These are phyloP conservation scores for Entomortierella chlamydospora DNA, from an alignment of 192 early-diverging fungal species.

Conservation along the genomic window DNA sequence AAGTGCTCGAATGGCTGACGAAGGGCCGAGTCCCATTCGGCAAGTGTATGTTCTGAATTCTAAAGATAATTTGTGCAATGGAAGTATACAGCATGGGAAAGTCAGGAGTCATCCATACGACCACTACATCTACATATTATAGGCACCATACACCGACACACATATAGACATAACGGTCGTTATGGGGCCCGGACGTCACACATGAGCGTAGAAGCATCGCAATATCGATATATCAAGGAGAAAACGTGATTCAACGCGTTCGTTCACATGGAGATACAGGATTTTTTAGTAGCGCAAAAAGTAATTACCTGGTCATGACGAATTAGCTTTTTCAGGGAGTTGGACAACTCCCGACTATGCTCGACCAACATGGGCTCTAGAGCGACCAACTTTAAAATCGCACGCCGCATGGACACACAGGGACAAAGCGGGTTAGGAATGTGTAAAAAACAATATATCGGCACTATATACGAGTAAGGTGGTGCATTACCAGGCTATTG, in stretches of 20 bases:
- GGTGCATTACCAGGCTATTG: slow-evolving; percentile 28
- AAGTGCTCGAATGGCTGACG: slow-evolving; percentile 45
- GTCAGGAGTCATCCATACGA: background rate
- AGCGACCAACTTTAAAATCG: slow-evolving; percentile 23
- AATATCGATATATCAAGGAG: no score
- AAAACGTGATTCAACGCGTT: no score
- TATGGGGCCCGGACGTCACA: no score
- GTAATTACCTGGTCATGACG: slow-evolving; percentile 43
- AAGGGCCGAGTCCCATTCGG: slow-evolving; percentile 44
- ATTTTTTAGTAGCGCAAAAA: no score
- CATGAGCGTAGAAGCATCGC: no score
- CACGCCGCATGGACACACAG: no score
- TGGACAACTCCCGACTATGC: slow-evolving; percentile 29
- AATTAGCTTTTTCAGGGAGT: slow-evolving; percentile 40
- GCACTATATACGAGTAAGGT: background rate
- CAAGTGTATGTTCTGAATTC: slow-evolving; percentile 44
- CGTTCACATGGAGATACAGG: background rate
- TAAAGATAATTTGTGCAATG: slow-evolving; percentile 6
- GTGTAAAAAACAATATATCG: no score
- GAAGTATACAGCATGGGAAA: no score
- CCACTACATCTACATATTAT: no score
- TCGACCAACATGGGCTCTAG: slow-evolving; percentile 46
- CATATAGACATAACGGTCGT: no score
- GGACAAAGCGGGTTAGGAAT: no score
- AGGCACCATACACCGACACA: no score